phyloP scores from a whole-genome alignment of 1,139 yeast genomes.

The Saccharomyces hybrid region DNA sequence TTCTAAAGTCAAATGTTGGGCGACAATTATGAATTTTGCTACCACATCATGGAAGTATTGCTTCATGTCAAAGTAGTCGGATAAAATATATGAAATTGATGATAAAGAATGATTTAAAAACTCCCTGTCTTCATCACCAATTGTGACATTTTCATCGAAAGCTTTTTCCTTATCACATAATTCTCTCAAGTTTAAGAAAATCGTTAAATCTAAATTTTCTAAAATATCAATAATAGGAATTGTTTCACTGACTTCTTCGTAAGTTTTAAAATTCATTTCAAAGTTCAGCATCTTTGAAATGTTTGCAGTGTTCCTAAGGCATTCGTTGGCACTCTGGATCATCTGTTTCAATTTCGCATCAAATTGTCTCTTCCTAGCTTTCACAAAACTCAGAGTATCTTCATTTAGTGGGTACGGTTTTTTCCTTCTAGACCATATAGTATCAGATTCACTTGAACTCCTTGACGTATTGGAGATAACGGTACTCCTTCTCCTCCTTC shows the following conservation, averaged over 20 bases:
- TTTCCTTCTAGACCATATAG: background rate
- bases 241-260: slow-evolving; percentile 28
- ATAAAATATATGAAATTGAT: slow-evolving; percentile 36
- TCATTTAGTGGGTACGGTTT: slow-evolving; percentile 6
- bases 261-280: slow-evolving; percentile 14
- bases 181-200: slow-evolving; percentile 24
- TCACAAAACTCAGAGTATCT: slow-evolving; percentile 8
- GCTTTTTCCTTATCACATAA: slow-evolving; percentile 8
- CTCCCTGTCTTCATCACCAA: slow-evolving; percentile 21
- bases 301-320: background rate
- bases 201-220: slow-evolving; percentile 28
- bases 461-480: background rate
- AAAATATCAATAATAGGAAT: slow-evolving; percentile 23
- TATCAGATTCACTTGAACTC: background rate
- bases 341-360: background rate
- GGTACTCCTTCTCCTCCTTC: background rate
- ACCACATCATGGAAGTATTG: slow-evolving; percentile 62
- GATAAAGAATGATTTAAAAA: slow-evolving; percentile 21
- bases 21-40: slow-evolving; percentile 51
- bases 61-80: slow-evolving; percentile 66
- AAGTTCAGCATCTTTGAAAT: background rate
- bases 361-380: slow-evolving; percentile 1
- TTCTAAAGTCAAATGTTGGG: slow-evolving; percentile 61
- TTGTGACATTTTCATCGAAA: background rate
- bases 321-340: background rate